Conservation (phyloP, 2,329 filamentous ascomycete species). For the Fusarium luffae region DNA sequence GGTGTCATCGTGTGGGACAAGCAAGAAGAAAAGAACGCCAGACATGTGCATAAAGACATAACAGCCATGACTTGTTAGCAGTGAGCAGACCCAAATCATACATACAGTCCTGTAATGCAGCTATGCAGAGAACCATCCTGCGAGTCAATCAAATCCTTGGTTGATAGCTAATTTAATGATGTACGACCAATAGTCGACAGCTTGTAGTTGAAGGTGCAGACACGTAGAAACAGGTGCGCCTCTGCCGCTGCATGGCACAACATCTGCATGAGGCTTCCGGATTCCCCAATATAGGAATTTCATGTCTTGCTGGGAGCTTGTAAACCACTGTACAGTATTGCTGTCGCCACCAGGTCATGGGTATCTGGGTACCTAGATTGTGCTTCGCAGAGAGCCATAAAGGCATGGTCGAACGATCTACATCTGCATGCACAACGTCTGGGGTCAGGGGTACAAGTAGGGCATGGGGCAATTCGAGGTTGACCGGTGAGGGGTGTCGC, state of each 20-base stretch:
- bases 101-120: background rate
- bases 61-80: slow-evolving; percentile 27
- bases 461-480: slow-evolving; percentile 39
- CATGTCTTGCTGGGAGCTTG: background rate
- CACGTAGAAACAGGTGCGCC: slow-evolving; percentile 11
- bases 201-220: slow-evolving; percentile 18
- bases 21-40: background rate
- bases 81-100: background rate
- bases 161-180: background rate
- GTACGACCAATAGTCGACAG: background rate
- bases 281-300: slow-evolving; percentile 2
- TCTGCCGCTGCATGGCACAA: slow-evolving; percentile 28
- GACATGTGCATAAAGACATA: slow-evolving; percentile 19
- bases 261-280: slow-evolving; percentile 1
- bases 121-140: slow-evolving; percentile 14
- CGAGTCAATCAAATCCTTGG: slow-evolving; percentile 6
- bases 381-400: slow-evolving; percentile 6
- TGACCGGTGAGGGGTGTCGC: slow-evolving; percentile 34
- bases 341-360: slow-evolving; percentile 23
- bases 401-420: slow-evolving; percentile 34
- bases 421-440: slow-evolving; percentile 1
- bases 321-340: slow-evolving; percentile 1
- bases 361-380: slow-evolving; percentile 1
- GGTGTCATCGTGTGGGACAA: slow-evolving; percentile 17
- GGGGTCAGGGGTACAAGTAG: slow-evolving; percentile 28